Evolutionary conservation across 495 filamentous ascomycete genomes (phyloP), one percentile per base, ranked within the genome.

Genomic region (Penicillium riverlandense): DNA sequence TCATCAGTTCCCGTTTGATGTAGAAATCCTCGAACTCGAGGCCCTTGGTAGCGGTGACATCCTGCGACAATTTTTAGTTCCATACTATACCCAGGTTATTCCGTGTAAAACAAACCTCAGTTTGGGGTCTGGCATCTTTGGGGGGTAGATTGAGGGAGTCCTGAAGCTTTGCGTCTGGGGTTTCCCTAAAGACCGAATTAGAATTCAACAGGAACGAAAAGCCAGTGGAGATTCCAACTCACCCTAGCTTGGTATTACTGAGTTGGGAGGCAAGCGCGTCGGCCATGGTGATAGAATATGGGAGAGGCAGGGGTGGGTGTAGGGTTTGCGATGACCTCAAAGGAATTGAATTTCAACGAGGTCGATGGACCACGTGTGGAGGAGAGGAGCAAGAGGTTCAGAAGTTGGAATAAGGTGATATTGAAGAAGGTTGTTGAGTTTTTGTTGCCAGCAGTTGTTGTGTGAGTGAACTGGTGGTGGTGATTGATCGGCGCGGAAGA

Each of bases 1-100:
- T 97, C 70, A 99, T 78, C 28, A 99, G 74, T 53, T 95, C 87
- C 43, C 92, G 82, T 65, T 92, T 94, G 57, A 97, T 84, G 47
- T 83, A 84, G 54, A 99, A 95, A 45, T 99, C 90, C 59, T 97
- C 92, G 52, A 95, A 99, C 45, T 97, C 92, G 45, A 97, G 75
- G 41, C 92, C 92, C 71, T 96, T 99, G 4, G 90, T 97, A 44
- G 85, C 86, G 36, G 90, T 96, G 35, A 99, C 92, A 82, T 99
- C 92, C 87, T 96, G 50, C 27, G 50, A 45, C 45, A 22, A 22
- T 22, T 3, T 22, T 22, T 22, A 22, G 22, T 22, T 22, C 3
- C 22, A 22, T 22, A 4, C 4, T 22, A 4, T 22, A 22, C 22
- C 22, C 54, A 22, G 35, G 45, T 32, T 41, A 29, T 31, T 12